Evolutionary conservation across 441 rosid genomes (phyloP), one percentile per base, ranked within the genome.

Genomic region (Gossypium davidsonii): DNA sequence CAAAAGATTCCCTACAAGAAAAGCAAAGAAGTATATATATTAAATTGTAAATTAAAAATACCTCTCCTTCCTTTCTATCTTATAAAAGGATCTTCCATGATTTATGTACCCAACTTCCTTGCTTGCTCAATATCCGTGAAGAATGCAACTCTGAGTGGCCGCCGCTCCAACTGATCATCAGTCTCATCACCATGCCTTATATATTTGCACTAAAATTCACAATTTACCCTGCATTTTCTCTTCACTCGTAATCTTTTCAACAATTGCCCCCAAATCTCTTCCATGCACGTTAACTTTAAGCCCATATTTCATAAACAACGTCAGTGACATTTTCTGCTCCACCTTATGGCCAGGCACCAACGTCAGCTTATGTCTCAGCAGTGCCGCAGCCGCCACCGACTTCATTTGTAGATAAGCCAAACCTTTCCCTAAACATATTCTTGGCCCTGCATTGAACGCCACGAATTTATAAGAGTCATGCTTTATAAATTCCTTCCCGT

Each of bases 291-390:
- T 83, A 3, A 94, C 97, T 66, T 80, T 78, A 1, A 94, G 89
- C 70, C 99, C 98, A 34, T 90, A 72, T 77, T 91, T 89, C 99
- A 94, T 94, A 81, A 94, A 94, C 73, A 94, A 64, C 7, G 98
- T 94, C 66, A 94, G 65, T 28, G 99, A 92, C 96, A 94, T 92
- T 83, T 94, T 94, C 87, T 94, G 99, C 87, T 92, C 94, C 67
- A 94, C 93, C 72, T 81, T 88, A 72, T 90, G 94, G 17, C 98
- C 98, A 6, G 85, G 48, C 25, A 77, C 90, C 63, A 91, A 76
- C 76, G 88, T 80, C 79, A 94, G 72, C 58, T 89, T 80, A 79
- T 94, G 98, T 75, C 96, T 82, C 67, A 92, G 76, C 79, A 94
- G 67, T 66, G 85, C 87, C 56, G 96, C 96, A 55, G 94, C 87